phyloP scores from a whole-genome alignment of 176 grass and related monocot species.

The Phoenix dactylifera region DNA sequence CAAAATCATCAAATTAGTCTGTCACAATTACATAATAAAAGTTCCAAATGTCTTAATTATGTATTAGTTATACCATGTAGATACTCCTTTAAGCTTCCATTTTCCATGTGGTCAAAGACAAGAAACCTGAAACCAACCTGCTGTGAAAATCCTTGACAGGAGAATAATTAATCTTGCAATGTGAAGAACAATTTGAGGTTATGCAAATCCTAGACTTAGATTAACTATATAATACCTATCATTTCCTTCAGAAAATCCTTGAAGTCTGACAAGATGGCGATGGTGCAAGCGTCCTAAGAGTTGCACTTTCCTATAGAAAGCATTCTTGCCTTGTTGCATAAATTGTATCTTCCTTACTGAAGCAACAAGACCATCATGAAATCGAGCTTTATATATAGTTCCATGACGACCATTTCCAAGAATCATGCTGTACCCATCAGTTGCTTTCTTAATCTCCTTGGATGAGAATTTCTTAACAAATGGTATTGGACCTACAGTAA shows the following conservation, averaged over 20 bases:
- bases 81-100: conserved; percentile 65
- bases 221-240: conserved; percentile 23
- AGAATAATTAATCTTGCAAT: neutral
- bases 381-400: conserved; percentile 63
- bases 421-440: conserved; percentile 54
- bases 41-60: neutral
- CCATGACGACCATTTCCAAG: conserved; percentile 36
- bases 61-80: conserved; percentile 50
- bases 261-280: conserved; percentile 72
- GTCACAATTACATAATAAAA: conserved; percentile 4
- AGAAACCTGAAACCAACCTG: conserved; percentile 48
- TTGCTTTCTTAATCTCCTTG: conserved; percentile 72
- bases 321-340: conserved; percentile 12
- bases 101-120: conserved; percentile 85
- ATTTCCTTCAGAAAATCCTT: conserved; percentile 58
- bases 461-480: conserved; percentile 56
- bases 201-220: too few relatives aligned
- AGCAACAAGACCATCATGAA: conserved; percentile 60
- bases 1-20: neutral
- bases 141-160: neutral
- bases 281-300: conserved; percentile 69
- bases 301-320: conserved; percentile 65
- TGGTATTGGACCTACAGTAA: conserved; percentile 33
- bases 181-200: too few relatives aligned
- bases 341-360: conserved; percentile 37